Evolutionary conservation across 345 rosid species (phyloP).

Genomic region (Limnanthes douglasii): DNA sequence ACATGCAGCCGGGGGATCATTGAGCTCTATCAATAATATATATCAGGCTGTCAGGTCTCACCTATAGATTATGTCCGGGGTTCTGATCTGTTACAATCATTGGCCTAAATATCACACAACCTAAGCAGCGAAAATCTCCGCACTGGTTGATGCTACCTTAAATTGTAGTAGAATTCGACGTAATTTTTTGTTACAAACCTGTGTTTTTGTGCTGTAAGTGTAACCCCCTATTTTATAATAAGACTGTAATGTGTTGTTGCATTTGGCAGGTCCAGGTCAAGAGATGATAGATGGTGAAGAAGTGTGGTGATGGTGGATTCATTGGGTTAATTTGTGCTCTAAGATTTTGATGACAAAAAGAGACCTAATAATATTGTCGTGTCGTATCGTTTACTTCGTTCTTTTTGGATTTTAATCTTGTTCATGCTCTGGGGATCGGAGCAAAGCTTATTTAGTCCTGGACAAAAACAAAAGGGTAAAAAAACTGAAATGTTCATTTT

Average conservation of each 20-base stretch:
- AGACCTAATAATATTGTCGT: conserved; percentile 26
- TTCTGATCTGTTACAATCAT: not conserved
- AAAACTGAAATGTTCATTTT: too few relatives aligned
- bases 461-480: conserved; percentile 13
- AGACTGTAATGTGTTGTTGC: not conserved
- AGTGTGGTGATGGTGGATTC: conserved; percentile 9
- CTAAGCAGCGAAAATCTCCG: too few relatives aligned
- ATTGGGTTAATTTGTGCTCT: conserved; percentile 3
- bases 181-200: too few relatives aligned
- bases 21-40: too few relatives aligned
- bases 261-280: conserved; percentile 36
- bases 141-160: too few relatives aligned
- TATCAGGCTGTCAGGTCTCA: too few relatives aligned
- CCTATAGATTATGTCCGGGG: too few relatives aligned
- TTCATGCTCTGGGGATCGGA: conserved; percentile 23
- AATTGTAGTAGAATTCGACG: too few relatives aligned
- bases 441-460: conserved; percentile 25
- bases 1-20: too few relatives aligned
- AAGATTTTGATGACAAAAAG: conserved; percentile 16
- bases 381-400: conserved; percentile 5
- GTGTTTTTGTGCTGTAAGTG: not conserved
- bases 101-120: too few relatives aligned
- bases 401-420: conserved; percentile 5
- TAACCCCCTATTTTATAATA: not conserved
- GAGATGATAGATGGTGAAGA: conserved; percentile 61